These are phyloP conservation scores for Endoconidiophora polonica DNA, from an alignment of 2,329 filamentous ascomycete species.

Conservation along the genomic window DNA sequence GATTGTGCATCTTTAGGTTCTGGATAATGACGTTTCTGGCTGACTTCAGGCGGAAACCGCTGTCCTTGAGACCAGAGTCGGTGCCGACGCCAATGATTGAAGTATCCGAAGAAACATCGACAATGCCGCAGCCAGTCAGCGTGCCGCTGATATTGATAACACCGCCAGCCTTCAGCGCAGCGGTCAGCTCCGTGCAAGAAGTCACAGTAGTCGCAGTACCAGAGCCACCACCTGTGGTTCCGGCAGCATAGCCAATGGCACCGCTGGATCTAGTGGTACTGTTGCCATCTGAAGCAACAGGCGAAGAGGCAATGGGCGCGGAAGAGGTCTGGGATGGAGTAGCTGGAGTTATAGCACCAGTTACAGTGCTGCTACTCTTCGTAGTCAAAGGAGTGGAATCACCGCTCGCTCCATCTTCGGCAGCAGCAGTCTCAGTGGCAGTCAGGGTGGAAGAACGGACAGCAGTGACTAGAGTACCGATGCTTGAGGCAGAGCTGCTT, in stretches of 20 bases:
- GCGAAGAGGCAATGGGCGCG: constrained; percentile 1
- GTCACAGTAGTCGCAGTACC: constrained; percentile 29
- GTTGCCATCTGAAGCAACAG: constrained; percentile 6
- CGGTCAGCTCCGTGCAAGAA: constrained; percentile 24
- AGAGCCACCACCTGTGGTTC: constrained; percentile 29
- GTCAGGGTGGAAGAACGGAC: not conserved
- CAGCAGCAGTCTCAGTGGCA: not conserved
- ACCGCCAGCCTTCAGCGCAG: constrained; percentile 22
- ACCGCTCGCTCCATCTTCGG: not conserved
- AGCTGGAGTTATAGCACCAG: not conserved
- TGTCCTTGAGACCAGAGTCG: constrained; percentile 24
- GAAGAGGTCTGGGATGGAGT: not conserved
- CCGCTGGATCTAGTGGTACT: constrained; percentile 15
- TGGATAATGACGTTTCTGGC: constrained; percentile 38
- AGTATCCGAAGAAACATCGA: constrained; percentile 32
- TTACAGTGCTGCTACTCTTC: not conserved
- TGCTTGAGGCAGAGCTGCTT: constrained; percentile 4
- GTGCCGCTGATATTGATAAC: constrained; percentile 31
- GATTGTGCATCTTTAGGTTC: constrained; percentile 36
- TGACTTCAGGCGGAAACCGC: constrained; percentile 30
- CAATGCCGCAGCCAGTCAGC: constrained; percentile 25
- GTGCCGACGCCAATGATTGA: constrained; percentile 33
- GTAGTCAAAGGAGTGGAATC: not conserved
- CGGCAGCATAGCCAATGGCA: constrained; percentile 19
- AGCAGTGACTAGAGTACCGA: not conserved